Percentiles rank a stretch among this genome's conserved stretches.
Evolutionary conservation across 2,329 filamentous ascomycete species (phyloP).

Genomic region (Fusarium sp.): DNA sequence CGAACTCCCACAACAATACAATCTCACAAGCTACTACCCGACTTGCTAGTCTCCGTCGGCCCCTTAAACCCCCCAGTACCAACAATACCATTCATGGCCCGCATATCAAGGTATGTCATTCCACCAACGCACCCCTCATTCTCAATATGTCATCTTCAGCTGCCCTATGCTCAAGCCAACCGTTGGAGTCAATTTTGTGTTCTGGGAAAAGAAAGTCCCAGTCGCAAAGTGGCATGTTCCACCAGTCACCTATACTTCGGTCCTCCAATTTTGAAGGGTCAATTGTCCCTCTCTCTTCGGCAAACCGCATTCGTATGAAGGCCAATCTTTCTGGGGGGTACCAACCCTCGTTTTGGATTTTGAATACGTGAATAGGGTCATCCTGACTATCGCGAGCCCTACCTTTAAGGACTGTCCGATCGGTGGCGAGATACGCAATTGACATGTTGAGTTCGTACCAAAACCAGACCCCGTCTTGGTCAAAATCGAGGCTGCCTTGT

Average conservation of each 20-base stretch:
- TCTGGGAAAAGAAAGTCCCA: not conserved
- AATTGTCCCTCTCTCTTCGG: not conserved
- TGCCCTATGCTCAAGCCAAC: not conserved
- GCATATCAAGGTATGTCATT: too few relatives aligned
- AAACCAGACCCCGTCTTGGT: not conserved
- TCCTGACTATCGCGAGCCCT: too few relatives aligned
- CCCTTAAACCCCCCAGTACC: not conserved
- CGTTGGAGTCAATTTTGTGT: not conserved
- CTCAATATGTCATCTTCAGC: too few relatives aligned
- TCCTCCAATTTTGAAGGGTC: not conserved
- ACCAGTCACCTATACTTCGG: not conserved
- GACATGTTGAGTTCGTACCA: not conserved
- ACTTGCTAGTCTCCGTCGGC: not conserved
- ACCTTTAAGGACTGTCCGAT: not conserved
- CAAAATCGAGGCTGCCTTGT: not conserved
- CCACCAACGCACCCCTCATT: too few relatives aligned
- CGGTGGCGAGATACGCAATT: not conserved
- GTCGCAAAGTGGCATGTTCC: not conserved
- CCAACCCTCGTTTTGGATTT: not conserved
- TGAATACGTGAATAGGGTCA: not conserved
- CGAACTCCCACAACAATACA: not conserved
- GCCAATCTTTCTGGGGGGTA: not conserved
- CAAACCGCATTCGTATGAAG: rapidly evolving
- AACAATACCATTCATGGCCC: not conserved
- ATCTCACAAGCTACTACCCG: not conserved